Evolutionary conservation across 768 basidiomycete genomes (phyloP), one percentile per base, ranked within the genome.

Genomic region (Naganishia kalamii): DNA sequence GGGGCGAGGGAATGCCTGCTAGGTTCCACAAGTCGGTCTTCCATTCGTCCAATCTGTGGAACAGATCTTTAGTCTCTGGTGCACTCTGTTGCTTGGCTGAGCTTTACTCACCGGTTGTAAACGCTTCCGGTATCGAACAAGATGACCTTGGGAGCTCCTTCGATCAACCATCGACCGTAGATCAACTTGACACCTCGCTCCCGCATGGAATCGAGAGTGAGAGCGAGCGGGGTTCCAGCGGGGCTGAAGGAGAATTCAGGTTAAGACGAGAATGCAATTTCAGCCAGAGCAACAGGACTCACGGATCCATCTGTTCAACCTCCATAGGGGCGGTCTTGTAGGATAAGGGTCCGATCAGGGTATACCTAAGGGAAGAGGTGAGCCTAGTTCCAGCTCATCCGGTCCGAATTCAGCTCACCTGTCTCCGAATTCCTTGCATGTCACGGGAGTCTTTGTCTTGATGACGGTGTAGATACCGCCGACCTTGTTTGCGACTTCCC

Each of bases 321-420:
- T 99, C 96, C 92, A 99, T 92, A 50, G 94, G 93, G 0, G 94
- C 94, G 0, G 90, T 87, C 82, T 98, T 98, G 87, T 98, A 94
- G 54, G 87, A 89, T 68, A 99, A 85, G n/a, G 96, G 96, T 33
- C 96, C 96, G 73, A 99, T 90, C 77, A 99, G 86, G 71, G 87
- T 89, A 81, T 94, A 96, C 74, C 93, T 84, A 80, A 91, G n/a
- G 15, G 48, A 49, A 30, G 27, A 13, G 48, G 19, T 25, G 3
- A 17, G 27, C 48, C 27, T 25, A 13, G n/a, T n/a, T n/a, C n/a
- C n/a, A 25, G 3, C 17, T 17, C 32, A 30, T 12, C 13, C 25
- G 27, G 13, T 5, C 6, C 3, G 27, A 29, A 17, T 11, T 17
- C 13, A 21, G 13, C 52, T 57, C 23, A 57, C 54, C 54, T 57